phyloP scores from a whole-genome alignment of 306 rosid genomes.

The Cucumis melo region DNA sequence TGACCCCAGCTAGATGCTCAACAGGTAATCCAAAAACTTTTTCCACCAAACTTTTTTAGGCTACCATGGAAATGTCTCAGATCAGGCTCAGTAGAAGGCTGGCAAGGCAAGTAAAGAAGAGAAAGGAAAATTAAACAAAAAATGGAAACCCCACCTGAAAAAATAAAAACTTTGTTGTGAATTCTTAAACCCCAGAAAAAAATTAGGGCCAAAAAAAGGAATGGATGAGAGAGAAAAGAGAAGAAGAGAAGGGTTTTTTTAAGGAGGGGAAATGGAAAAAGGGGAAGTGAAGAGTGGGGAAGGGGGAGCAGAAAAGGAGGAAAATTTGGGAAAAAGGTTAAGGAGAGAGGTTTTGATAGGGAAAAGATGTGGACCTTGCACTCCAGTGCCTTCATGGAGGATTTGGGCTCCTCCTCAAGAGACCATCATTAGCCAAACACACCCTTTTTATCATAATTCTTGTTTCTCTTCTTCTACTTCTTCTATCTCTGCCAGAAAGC shows the following conservation, averaged over 20 bases:
- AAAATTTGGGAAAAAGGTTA: constrained; percentile 44
- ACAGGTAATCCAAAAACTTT: not conserved
- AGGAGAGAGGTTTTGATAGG: constrained; percentile 35
- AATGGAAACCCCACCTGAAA: not conserved
- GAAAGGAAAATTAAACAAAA: not conserved
- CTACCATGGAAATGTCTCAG: not conserved
- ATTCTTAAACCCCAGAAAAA: not conserved
- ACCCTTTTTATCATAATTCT: not conserved
- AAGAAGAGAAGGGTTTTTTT: not conserved
- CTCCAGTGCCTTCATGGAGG: constrained; percentile 59
- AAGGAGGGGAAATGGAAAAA: not conserved
- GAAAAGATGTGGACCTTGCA: constrained; percentile 45
- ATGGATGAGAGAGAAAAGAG: constrained; percentile 4
- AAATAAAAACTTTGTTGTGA: not conserved
- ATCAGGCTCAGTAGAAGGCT: not conserved
- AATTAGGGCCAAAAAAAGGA: not conserved
- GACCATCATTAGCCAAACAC: constrained; percentile 15
- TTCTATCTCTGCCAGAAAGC: constrained; percentile 46
- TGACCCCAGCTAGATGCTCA: constrained; percentile 1
- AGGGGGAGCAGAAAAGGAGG: constrained; percentile 60
- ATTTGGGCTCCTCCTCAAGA: constrained; percentile 21
- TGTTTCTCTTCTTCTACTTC: not conserved
- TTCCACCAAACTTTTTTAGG: not conserved
- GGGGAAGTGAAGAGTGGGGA: constrained; percentile 16
- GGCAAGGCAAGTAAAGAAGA: not conserved